Percentiles rank a stretch among this genome's conserved stretches.
Conservation (phyloP, 75 land plant genomes). For the Cunninghamia lanceolata region DNA sequence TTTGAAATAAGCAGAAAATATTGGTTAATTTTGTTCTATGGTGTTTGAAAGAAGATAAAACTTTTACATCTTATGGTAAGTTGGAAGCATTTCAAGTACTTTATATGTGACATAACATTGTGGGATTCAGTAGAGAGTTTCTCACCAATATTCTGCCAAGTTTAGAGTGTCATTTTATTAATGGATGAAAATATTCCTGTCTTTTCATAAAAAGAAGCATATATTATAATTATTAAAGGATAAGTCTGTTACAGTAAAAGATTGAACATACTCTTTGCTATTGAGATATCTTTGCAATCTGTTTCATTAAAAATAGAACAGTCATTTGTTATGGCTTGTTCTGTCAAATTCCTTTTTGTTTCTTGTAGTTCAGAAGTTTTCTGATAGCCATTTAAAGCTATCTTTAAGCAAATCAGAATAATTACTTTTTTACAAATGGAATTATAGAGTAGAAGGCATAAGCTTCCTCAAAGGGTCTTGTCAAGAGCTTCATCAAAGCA, state of each 20-base stretch:
- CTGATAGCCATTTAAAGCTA: not conserved
- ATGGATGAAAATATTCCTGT: not conserved
- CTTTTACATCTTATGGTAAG: not conserved
- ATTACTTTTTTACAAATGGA: not conserved
- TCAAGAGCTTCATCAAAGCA: not conserved
- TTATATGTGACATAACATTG: not conserved
- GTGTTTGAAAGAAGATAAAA: not conserved
- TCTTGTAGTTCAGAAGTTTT: not conserved
- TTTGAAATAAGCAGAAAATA: slow-evolving; percentile 1
- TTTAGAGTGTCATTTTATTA: not conserved
- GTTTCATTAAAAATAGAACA: not conserved
- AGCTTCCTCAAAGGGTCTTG: not conserved
- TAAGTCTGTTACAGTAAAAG: not conserved
- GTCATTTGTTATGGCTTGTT: not conserved
- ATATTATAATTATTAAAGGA: not conserved
- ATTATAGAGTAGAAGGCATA: not conserved
- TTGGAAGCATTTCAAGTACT: not conserved
- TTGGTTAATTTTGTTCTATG: not conserved
- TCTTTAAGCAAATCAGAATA: not conserved
- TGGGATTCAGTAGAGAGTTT: not conserved
- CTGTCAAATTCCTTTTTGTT: not conserved
- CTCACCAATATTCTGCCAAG: not conserved
- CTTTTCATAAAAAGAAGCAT: not conserved
- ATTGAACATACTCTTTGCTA: not conserved
- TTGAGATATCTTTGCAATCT: not conserved